Base-by-base conservation (phyloP, 257 asterid species). In the Plectranthus barbatus region DNA sequence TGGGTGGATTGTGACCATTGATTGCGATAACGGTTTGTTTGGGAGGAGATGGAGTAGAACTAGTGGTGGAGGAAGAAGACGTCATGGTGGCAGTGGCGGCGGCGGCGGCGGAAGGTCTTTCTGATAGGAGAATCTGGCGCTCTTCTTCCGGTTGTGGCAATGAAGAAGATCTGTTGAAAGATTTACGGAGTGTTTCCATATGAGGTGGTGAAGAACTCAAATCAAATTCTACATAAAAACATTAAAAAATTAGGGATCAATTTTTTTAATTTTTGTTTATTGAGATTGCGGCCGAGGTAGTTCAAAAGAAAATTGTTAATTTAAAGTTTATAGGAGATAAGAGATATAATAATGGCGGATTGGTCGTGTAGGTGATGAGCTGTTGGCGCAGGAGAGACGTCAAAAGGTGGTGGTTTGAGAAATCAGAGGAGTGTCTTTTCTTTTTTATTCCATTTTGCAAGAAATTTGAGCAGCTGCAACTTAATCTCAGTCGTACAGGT, bases 81-180 rank as follows among this genome's bases (percentile, higher is more conserved):
- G 64, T 1, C 75, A 62, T 49, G 34, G 54, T 21, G 13, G 75
- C 51, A 1, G 59, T 64, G 45, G 66, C 17, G 34, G 54, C 17
- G 13, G 75, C 51, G 0, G 59, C 66, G 45, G 66, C 17, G 45
- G 56, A 19, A 44, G 81, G 66, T 2, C 44, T 67, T 12, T 39
- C 66, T 10, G 78, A 63, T 3, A 68, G 13, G 51, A 73, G 71
- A 73, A 69, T 69, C 59, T 57, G 81, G 46, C 70, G 75, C 12
- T 75, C 80, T n/a, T 75, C 80, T 24, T 56, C 71, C 24, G 6
- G 50, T 2, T 36, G 59, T 1, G 74, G 47, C 5, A 4, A 62
- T 1, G 77, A 45, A 23, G 77, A 76, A 23, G 77, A 76, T 62
- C 62, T 76, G 72, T 56, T 72, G 61, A 75, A 66, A 2, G 80